Evolutionary conservation across 306 rosid species (phyloP), one percentile per base, ranked within the genome.

Genomic region (Fragaria vesca): DNA sequence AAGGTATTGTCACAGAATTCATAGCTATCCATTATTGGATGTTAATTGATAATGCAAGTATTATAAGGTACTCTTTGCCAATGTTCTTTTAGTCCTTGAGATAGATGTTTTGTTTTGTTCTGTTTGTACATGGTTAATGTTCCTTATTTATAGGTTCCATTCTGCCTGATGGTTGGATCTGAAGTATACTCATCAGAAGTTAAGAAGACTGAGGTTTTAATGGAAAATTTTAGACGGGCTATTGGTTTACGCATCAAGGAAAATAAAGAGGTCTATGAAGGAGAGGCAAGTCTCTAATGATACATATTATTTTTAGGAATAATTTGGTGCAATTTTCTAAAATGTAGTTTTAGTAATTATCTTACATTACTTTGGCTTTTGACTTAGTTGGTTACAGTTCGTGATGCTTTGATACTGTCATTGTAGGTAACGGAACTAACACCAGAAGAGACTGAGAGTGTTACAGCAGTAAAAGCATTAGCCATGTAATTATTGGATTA

Each of bases 91-190:
- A 28, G 30, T 28, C 30, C 30, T 28, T 28, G 30, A 28, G 30
- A 7, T 21, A 6, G 1, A 20, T n/a, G 30, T 61, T 40, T 76
- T 2, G 36, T 34, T 63, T 34, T 60, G 1, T 71, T 36, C 51
- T 68, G 67, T 4, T 75, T 73, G 18, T 73, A 48, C 47, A 61
- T 18, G 66, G 3, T 60, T 46, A 15, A 30, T 52, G 47, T 47
- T 17, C 47, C 43, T 70, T 50, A 24, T 43, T 17, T 72, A 50
- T 79, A 93, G 97, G 98, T 92, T 71, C 98, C 97, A 12, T 95
- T 95, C 83, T 92, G 98, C 81, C 98, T 97, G 0, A 95, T 95
- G 98, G 98, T 95, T 69, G 98, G 98, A 5, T 95, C 97, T 3
- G 97, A 94, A 85, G 98, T 94, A 5, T 94, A 94, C 77, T 94